These are phyloP conservation scores for Volvox carteri DNA, from an alignment of 163 green algal species.

Conservation along the genomic window DNA sequence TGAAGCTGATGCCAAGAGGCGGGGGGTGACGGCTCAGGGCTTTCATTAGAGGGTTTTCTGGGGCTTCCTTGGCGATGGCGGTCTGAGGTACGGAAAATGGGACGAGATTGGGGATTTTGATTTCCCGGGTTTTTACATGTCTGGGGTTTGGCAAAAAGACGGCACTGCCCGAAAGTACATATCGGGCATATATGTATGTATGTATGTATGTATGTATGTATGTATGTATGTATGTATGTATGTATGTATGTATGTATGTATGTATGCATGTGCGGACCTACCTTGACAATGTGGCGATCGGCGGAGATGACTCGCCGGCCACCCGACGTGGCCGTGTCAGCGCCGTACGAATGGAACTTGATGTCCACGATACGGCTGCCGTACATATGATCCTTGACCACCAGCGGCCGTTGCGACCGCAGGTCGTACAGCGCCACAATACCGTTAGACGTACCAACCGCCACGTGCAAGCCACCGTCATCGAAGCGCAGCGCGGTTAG, in stretches of 20 bases:
- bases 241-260: slow-evolving; percentile 1
- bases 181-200: not conserved
- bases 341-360: slow-evolving; percentile 88
- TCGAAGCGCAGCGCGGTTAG: slow-evolving; percentile 95
- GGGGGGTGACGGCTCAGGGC: too few species aligned
- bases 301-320: slow-evolving; percentile 81
- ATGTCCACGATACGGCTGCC: slow-evolving; percentile 90
- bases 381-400: slow-evolving; percentile 97
- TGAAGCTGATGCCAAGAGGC: too few species aligned
- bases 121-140: too few species aligned
- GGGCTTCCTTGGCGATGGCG: too few species aligned
- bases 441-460: slow-evolving; percentile 90
- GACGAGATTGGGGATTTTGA: too few species aligned
- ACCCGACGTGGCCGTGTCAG: slow-evolving; percentile 5
- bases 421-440: slow-evolving; percentile 97
- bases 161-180: too few species aligned
- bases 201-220: not conserved
- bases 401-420: slow-evolving; percentile 82
- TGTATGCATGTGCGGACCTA: slow-evolving; percentile 51
- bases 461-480: slow-evolving; percentile 86
- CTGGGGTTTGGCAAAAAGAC: too few species aligned
- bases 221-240: slow-evolving; percentile 13
- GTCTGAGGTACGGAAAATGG: too few species aligned
- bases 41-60: too few species aligned
- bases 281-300: slow-evolving; percentile 95